Base-by-base conservation (phyloP, 441 rosid genomes). In the Rhodomyrtus psidioides region DNA sequence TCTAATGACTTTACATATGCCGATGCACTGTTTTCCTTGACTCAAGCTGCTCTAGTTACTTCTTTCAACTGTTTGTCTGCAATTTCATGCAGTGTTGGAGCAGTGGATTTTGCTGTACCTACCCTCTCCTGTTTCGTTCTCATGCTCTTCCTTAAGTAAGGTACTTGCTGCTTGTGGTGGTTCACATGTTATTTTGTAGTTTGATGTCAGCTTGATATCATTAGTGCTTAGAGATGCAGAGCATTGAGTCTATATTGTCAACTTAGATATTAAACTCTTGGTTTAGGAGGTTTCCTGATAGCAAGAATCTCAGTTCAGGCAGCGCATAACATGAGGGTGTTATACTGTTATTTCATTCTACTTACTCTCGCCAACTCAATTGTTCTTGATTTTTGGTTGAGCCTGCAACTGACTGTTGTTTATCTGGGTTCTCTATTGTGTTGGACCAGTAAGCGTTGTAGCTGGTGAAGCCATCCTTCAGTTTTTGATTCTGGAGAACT, bases 51-150 rank as follows among this genome's bases (percentile, higher is more conserved):
- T 62, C 34, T 82, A 57, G 9, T 30, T 10, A 4, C 21, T 26
- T 84, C 49, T 30, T 83, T 46, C 58, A 82, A 55, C 60, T 82
- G 55, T 55, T 89, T 59, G 42, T 85, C 57, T 54, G 56, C 56
- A 51, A 82, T 39, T 27, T 30, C 46, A 53, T 92, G 94, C 95
- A 97, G 99, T 95, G 99, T 87, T 97, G 99, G 99, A 95, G 94
- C 94, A 92, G 93, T 53, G 98, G 98, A 74, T 93, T 92, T 85
- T 96, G 98, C 89, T 96, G 98, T 88, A 96, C 98, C 59, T 97
- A 97, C 85, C 99, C 99, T 81, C 98, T 97, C 53, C 85, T 97
- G 84, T 97, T 95, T 88, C 96, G 91, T 55, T 92, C 95, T 59
- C 91, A 92, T 88, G 87, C 87, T 86, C 89, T 90, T 90, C 92